These are phyloP conservation scores for Perkinsus olseni DNA, from an alignment of 169 alveolate genomes.

Conservation along the genomic window DNA sequence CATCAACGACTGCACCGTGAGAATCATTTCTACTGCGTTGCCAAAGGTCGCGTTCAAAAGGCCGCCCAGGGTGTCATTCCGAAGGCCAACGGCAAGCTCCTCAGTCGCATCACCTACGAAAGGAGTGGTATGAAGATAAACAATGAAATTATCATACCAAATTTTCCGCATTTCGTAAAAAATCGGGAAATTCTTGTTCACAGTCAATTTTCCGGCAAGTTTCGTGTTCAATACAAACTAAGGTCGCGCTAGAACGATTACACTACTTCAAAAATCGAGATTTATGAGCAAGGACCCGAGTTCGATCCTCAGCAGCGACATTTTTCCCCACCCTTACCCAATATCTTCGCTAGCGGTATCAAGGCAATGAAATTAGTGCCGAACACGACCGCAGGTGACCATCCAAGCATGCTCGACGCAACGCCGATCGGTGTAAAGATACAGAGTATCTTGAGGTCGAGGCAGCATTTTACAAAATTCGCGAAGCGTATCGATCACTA, in stretches of 20 bases:
- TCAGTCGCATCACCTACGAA: slow-evolving; percentile 60
- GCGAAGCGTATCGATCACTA: no score
- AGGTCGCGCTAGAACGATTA: no score
- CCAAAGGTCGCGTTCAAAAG: slow-evolving; percentile 76
- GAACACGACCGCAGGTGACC: slow-evolving; percentile 45
- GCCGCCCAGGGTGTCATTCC: slow-evolving; percentile 46
- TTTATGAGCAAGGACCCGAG: no score
- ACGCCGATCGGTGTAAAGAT: slow-evolving; percentile 47
- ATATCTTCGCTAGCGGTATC: slow-evolving; percentile 60
- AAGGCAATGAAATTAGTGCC: slow-evolving; percentile 57
- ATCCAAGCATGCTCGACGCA: slow-evolving; percentile 34
- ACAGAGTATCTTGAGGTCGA: slow-evolving; percentile 16
- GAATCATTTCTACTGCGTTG: slow-evolving; percentile 74
- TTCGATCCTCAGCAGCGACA: no score
- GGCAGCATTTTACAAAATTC: no score
- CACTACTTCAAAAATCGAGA: no score
- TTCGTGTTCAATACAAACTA: no score
- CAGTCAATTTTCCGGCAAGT: slow-evolving; percentile 60
- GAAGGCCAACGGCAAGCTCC: slow-evolving; percentile 49
- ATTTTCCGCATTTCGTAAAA: no score
- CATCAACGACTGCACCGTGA: slow-evolving; percentile 60
- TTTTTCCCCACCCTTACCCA: no score
- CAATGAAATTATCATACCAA: no score
- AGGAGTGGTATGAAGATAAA: no score
- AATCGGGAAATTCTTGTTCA: no score